These are phyloP conservation scores for Fomitopsis serialis DNA, from an alignment of 768 basidiomycete genomes.

Conservation along the genomic window DNA sequence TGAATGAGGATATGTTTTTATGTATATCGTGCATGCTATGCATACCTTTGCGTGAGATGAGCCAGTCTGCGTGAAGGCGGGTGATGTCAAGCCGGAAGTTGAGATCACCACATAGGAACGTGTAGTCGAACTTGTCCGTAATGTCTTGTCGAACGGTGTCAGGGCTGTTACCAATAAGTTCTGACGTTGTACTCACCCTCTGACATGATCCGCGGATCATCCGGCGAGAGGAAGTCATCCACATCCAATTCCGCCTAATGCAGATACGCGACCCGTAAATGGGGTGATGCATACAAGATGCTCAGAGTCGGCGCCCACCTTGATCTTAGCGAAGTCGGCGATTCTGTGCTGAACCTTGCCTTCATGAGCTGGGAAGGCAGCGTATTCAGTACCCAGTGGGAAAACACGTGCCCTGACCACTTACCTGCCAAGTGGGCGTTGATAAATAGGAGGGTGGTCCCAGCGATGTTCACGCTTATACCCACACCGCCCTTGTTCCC, in stretches of 20 bases:
- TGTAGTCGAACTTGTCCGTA: constrained; percentile 84
- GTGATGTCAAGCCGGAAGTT: constrained; percentile 90
- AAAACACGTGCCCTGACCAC: constrained; percentile 8
- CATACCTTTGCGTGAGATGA: constrained; percentile 75
- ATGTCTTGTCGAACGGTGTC: constrained; percentile 44
- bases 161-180: constrained; percentile 6
- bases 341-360: constrained; percentile 73
- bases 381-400: neutral
- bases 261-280: neutral
- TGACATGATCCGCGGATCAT: constrained; percentile 60
- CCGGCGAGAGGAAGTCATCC: constrained; percentile 64
- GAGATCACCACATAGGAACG: constrained; percentile 86
- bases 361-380: constrained; percentile 55
- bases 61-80: constrained; percentile 90
- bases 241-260: constrained; percentile 66
- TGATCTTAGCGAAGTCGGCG: constrained; percentile 86
- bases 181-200: constrained; percentile 48
- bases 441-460: constrained; percentile 81
- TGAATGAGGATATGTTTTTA: too few relatives aligned
- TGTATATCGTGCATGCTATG: too few relatives aligned
- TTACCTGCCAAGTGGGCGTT: constrained; percentile 87
- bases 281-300: neutral
- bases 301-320: constrained; percentile 36
- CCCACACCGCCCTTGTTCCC: constrained; percentile 94
- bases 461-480: constrained; percentile 79